Evolutionary conservation across 2,329 filamentous ascomycete species (phyloP).

Genomic region (Cercospora sesami): DNA sequence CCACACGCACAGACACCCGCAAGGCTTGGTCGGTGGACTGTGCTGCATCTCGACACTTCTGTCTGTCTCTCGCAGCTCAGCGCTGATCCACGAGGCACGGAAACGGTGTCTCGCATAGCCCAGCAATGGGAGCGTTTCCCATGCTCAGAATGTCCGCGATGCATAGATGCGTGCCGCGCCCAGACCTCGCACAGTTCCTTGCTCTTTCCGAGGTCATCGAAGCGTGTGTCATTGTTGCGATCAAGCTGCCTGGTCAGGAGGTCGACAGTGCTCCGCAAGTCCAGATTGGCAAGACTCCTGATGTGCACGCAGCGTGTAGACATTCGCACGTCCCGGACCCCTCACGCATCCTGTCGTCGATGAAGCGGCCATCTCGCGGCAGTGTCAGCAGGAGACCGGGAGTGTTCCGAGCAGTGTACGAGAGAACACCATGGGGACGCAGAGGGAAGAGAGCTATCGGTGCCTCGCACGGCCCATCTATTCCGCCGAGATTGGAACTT

Average conservation of each 20-base stretch:
- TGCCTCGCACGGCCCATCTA: not conserved
- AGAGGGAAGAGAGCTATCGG: not conserved
- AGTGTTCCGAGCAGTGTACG: not conserved
- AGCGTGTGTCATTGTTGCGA: not conserved
- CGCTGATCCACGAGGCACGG: not conserved
- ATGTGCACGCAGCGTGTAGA: not conserved
- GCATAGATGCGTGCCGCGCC: not conserved
- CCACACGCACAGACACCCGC: not conserved
- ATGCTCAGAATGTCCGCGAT: not conserved
- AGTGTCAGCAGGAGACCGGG: not conserved
- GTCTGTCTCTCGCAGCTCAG: not conserved
- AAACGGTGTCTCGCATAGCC: not conserved
- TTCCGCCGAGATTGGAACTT: not conserved
- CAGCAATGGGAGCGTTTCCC: not conserved
- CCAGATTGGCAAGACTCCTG: not conserved
- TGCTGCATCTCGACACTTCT: not conserved
- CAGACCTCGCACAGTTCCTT: not conserved
- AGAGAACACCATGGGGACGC: not conserved
- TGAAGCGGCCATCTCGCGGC: not conserved
- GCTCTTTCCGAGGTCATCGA: not conserved
- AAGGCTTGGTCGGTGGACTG: not conserved
- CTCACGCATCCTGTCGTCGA: not conserved
- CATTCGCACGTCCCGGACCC: not conserved
- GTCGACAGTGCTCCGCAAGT: not conserved
- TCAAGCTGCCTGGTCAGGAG: not conserved